Evolutionary conservation across 2,329 filamentous ascomycete genomes (phyloP), one percentile per base, ranked within the genome.

Genomic region (Metarhizium album): DNA sequence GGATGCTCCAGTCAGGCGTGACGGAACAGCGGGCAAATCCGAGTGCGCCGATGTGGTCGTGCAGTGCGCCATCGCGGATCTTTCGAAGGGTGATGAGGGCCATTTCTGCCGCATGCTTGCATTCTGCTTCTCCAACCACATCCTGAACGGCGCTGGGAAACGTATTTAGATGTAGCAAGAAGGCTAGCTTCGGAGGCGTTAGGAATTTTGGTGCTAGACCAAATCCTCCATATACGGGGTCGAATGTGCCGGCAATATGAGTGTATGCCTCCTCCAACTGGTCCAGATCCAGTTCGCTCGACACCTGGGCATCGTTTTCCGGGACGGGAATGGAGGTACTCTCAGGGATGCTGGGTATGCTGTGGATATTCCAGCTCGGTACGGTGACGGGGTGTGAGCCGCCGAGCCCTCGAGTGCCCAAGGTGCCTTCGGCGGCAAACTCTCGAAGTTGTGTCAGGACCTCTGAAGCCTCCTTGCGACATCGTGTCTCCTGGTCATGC

Each of bases 1-100:
- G 93, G 45, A 97, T 73, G 55, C 86, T 87, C 93, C 93, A 98
- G 67, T 97, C 87, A 14, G 82, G 74, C 0, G 91, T 97, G 7
- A 95, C 86, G 14, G 89, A 95, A 64, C 95, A 96, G 48, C 91
- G 80, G 35, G 75, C 70, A 57, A 82, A 81, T 3, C 79, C 79
- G 6, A 63, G 62, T 1, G 70, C 72, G 1, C 76, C 75, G 8
- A 82, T 63, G 51, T 82, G 79, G 53, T 82, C 79, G 48, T 74
- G 69, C 54, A 82, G 59, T 4, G 74, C 76, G 47, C 78, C 73
- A 47, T 76, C 71, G 2, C 72, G 69, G 14, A 97, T 93, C 52
- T 82, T 82, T 38, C 86, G 78, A 46, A 98, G 70, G 0, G 90
- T 96, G 52, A 84, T 78, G 22, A 95, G 66, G 1, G 86, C 88